Conservation (phyloP, 495 filamentous ascomycete species). For the Aspergillus panamensis region DNA sequence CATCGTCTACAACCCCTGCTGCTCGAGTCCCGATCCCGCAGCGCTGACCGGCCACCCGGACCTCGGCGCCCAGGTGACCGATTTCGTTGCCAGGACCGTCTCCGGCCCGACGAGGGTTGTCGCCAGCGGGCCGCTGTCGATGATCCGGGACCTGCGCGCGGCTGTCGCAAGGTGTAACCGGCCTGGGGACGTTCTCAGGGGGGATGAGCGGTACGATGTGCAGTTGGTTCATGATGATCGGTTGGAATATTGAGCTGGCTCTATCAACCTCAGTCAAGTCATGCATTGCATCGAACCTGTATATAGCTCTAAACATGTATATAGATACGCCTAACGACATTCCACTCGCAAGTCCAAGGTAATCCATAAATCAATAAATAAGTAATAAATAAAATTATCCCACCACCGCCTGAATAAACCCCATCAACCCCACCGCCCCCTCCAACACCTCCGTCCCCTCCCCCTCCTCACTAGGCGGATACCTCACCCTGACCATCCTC, state of each 20-base stretch:
- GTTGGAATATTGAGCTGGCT: constrained; percentile 23
- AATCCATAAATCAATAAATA: no score
- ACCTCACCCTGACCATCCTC: no score
- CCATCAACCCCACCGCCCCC: no score
- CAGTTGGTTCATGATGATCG: constrained; percentile 53
- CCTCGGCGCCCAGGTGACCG: constrained; percentile 21
- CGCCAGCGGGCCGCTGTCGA: constrained; percentile 58
- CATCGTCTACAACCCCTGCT: constrained; percentile 11
- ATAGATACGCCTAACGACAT: no score
- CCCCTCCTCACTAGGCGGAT: no score
- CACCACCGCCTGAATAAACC: no score
- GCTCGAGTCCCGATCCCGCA: neutral
- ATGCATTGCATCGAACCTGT: neutral
- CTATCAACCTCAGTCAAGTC: no score
- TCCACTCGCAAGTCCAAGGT: no score
- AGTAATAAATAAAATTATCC: no score
- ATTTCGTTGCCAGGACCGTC: constrained; percentile 29
- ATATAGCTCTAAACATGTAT: no score
- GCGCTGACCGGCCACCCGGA: constrained; percentile 25
- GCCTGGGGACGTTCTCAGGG: constrained; percentile 48
- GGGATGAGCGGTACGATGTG: constrained; percentile 54
- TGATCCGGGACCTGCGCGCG: constrained; percentile 53
- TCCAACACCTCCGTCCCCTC: no score
- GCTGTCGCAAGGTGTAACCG: constrained; percentile 54
- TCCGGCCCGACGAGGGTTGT: constrained; percentile 52